Conservation (phyloP, 2,329 filamentous ascomycete genomes). For the Daldinia sp. region DNA sequence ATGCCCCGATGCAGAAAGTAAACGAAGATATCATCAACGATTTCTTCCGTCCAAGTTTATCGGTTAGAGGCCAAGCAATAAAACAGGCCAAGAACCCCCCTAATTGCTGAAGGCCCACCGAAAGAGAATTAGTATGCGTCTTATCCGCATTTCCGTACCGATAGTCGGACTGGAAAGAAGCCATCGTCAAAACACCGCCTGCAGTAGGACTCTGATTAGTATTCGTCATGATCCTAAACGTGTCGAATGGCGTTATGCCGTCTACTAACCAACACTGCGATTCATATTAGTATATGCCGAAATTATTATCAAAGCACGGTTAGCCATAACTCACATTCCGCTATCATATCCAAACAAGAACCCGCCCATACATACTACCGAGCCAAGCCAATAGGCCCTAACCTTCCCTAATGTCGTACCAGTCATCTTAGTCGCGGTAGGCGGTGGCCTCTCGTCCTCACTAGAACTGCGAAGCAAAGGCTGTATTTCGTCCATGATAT, state of each 20-base stretch:
- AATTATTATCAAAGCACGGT: background rate
- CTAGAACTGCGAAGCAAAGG: constrained; percentile 26
- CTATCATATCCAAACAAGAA: constrained; percentile 57
- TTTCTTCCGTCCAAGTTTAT: constrained; percentile 44
- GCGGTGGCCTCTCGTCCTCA: constrained; percentile 11
- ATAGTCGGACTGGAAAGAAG: constrained; percentile 45
- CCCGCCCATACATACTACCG: constrained; percentile 60
- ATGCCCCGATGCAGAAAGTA: constrained; percentile 54
- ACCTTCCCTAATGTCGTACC: constrained; percentile 48
- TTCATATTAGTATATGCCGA: constrained; percentile 20
- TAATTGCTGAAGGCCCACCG: constrained; percentile 46
- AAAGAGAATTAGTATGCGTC: constrained; percentile 44
- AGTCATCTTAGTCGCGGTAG: constrained; percentile 34
- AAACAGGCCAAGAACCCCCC: constrained; percentile 48
- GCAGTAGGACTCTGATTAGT: constrained; percentile 14
- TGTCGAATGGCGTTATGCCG: background rate
- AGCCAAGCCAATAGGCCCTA: constrained; percentile 60
- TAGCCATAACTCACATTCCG: constrained; percentile 49
- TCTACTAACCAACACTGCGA: constrained; percentile 40
- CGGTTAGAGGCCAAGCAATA: constrained; percentile 46
- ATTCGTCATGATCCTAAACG: background rate
- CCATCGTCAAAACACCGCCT: constrained; percentile 47
- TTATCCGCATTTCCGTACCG: constrained; percentile 37
- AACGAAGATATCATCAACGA: constrained; percentile 51
- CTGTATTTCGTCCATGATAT: constrained; percentile 31